Evolutionary conservation across 176 grass and related monocot species (phyloP).

Genomic region (Luzula sylvatica): DNA sequence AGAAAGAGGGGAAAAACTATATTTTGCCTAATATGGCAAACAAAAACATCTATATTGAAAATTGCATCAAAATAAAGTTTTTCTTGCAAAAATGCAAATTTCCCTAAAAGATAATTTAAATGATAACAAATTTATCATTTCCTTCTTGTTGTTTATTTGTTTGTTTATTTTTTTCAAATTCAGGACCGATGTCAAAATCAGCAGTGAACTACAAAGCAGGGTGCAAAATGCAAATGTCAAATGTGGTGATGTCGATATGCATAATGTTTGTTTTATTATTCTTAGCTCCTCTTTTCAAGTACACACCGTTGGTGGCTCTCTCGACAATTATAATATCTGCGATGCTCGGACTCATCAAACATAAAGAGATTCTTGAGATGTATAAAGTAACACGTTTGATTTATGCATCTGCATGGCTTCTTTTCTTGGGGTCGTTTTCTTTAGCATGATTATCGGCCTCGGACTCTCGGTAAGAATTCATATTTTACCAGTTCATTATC

Average conservation of each 20-base stretch:
- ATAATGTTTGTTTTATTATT: slow-evolving; percentile 38
- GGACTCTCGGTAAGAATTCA: slow-evolving; percentile 21
- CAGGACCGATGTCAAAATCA: slow-evolving; percentile 38
- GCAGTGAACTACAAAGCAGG: slow-evolving; percentile 55
- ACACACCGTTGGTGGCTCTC: slow-evolving; percentile 45
- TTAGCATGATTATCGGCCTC: slow-evolving; percentile 32
- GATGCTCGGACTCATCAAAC: slow-evolving; percentile 40
- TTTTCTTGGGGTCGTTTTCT: slow-evolving; percentile 47
- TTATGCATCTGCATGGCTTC: slow-evolving; percentile 39
- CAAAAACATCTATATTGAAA: neutral
- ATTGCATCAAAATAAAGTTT: neutral
- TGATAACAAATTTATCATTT: no score
- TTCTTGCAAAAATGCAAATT: neutral
- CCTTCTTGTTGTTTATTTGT: neutral
- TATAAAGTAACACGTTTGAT: slow-evolving; percentile 45
- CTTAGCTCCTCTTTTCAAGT: slow-evolving; percentile 44
- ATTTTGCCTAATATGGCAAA: neutral
- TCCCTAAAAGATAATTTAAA: no score
- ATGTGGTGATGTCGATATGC: slow-evolving; percentile 45
- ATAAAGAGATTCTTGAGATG: slow-evolving; percentile 16
- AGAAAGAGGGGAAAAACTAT: no score
- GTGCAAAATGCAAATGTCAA: slow-evolving; percentile 48
- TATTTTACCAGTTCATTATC: neutral
- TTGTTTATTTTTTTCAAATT: neutral
- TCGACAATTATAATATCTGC: slow-evolving; percentile 58